Percentiles rank a stretch among this genome's conserved stretches.
Evolutionary conservation across 2,329 filamentous ascomycete genomes (phyloP).

Genomic region (Pestalotiopsis fici): DNA sequence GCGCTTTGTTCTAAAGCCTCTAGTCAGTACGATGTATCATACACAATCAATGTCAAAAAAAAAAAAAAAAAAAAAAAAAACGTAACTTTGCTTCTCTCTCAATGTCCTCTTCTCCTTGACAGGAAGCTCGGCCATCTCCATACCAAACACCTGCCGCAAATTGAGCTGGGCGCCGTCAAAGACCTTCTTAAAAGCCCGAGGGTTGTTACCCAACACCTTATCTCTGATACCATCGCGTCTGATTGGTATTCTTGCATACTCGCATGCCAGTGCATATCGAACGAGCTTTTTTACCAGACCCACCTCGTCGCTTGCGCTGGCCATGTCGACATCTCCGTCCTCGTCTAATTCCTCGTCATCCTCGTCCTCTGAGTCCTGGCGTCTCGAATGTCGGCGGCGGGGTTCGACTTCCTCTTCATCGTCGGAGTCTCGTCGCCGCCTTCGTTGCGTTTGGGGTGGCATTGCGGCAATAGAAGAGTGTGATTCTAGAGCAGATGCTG

Average conservation of each 20-base stretch:
- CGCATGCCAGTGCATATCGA: slow-evolving; percentile 68
- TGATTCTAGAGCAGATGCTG: not conserved
- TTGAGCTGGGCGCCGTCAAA: slow-evolving; percentile 77
- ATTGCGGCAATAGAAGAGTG: slow-evolving; percentile 14
- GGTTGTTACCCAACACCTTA: slow-evolving; percentile 71
- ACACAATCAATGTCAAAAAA: not conserved
- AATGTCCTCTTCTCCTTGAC: slow-evolving; percentile 78
- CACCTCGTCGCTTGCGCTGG: slow-evolving; percentile 39
- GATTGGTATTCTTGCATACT: slow-evolving; percentile 62
- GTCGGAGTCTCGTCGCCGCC: slow-evolving; percentile 32
- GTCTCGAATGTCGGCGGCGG: slow-evolving; percentile 24
- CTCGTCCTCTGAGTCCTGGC: slow-evolving; percentile 30
- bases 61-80: not conserved
- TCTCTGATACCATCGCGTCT: slow-evolving; percentile 64
- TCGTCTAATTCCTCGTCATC: slow-evolving; percentile 31
- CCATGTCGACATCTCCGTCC: slow-evolving; percentile 23
- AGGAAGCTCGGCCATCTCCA: slow-evolving; percentile 86
- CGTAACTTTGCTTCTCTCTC: slow-evolving; percentile 72
- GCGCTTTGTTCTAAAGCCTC: slow-evolving; percentile 30
- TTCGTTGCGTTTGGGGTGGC: slow-evolving; percentile 27
- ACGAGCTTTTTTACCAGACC: slow-evolving; percentile 67
- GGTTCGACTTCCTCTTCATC: slow-evolving; percentile 37
- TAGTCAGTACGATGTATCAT: not conserved
- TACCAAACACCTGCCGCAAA: slow-evolving; percentile 77
- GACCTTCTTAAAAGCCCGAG: slow-evolving; percentile 72